Conservation (phyloP, 768 basidiomycete genomes). For the Lactarius indigo region DNA sequence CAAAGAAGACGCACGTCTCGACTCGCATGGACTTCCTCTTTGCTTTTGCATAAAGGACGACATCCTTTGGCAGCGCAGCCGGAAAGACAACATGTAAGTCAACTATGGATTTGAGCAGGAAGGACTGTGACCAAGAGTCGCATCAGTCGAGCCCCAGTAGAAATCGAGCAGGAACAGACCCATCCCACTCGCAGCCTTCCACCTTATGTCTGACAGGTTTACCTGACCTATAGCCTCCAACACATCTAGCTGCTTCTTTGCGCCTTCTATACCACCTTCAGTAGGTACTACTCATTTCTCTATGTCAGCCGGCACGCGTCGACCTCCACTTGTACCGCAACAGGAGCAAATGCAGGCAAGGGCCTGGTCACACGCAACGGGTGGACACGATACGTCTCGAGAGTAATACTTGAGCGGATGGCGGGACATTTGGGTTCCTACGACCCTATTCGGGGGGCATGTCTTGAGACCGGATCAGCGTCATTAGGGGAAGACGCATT, state of each 20-base stretch:
- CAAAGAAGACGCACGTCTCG: slow-evolving; percentile 66
- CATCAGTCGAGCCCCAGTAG: background rate
- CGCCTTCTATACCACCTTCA: slow-evolving; percentile 27
- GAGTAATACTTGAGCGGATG: slow-evolving; percentile 50
- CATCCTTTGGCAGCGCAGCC: slow-evolving; percentile 32
- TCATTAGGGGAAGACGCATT: background rate
- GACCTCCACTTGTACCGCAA: slow-evolving; percentile 45
- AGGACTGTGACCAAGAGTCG: slow-evolving; percentile 37
- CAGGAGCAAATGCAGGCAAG: slow-evolving; percentile 55
- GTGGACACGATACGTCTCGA: slow-evolving; percentile 56
- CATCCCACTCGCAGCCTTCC: slow-evolving; percentile 48
- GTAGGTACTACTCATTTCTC: slow-evolving; percentile 25
- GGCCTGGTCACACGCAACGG: slow-evolving; percentile 83
- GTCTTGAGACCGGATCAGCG: background rate
- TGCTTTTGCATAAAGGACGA: slow-evolving; percentile 29
- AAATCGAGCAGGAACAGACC: slow-evolving; percentile 38
- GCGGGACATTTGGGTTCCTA: slow-evolving; percentile 27
- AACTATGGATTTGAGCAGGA: slow-evolving; percentile 65
- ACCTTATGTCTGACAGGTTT: slow-evolving; percentile 38
- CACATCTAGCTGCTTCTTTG: slow-evolving; percentile 41
- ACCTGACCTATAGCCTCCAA: slow-evolving; percentile 81
- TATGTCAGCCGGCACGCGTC: slow-evolving; percentile 33
- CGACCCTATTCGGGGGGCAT: slow-evolving; percentile 1
- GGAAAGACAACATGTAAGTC: slow-evolving; percentile 68
- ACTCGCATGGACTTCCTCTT: slow-evolving; percentile 41